Percentiles rank a stretch among this genome's conserved stretches.
Evolutionary conservation across 1,284 basidiomycete genomes (phyloP).

Genomic region (Apiotrichum montevideense): DNA sequence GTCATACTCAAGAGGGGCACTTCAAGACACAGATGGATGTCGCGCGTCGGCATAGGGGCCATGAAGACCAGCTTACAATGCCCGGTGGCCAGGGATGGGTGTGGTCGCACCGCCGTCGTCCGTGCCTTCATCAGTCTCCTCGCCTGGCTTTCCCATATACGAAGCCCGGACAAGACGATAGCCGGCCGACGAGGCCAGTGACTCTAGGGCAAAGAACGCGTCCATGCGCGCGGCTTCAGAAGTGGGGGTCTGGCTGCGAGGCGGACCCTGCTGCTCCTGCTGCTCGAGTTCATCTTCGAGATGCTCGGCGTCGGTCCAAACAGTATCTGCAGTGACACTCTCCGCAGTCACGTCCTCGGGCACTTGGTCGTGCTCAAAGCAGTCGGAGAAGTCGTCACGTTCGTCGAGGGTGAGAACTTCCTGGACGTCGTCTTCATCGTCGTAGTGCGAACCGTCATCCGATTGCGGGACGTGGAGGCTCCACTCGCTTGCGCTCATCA

Average conservation of each 20-base stretch:
- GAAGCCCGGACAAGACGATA: constrained; percentile 1
- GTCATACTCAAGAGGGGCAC: too few relatives aligned
- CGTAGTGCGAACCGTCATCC: not conserved
- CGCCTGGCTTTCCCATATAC: not conserved
- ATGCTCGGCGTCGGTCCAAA: too few relatives aligned
- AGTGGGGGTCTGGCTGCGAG: not conserved
- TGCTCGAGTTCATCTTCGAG: not conserved
- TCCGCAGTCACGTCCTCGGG: too few relatives aligned
- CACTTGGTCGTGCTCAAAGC: too few relatives aligned
- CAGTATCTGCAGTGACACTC: not conserved
- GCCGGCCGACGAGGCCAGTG: not conserved
- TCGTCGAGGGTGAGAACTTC: not conserved
- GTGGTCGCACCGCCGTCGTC: too few relatives aligned
- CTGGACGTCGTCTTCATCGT: not conserved
- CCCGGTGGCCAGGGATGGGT: too few relatives aligned
- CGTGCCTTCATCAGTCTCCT: too few relatives aligned
- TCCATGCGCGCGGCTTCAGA: not conserved
- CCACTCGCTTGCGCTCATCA: not conserved
- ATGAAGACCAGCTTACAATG: too few relatives aligned
- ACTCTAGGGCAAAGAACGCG: not conserved
- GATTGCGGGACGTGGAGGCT: not conserved
- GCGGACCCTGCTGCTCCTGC: not conserved
- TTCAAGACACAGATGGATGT: too few relatives aligned
- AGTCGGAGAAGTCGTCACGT: too few relatives aligned
- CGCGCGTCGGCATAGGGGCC: too few relatives aligned